Conservation (phyloP, 2,329 filamentous ascomycete genomes). For the Talaromyces sp. region DNA sequence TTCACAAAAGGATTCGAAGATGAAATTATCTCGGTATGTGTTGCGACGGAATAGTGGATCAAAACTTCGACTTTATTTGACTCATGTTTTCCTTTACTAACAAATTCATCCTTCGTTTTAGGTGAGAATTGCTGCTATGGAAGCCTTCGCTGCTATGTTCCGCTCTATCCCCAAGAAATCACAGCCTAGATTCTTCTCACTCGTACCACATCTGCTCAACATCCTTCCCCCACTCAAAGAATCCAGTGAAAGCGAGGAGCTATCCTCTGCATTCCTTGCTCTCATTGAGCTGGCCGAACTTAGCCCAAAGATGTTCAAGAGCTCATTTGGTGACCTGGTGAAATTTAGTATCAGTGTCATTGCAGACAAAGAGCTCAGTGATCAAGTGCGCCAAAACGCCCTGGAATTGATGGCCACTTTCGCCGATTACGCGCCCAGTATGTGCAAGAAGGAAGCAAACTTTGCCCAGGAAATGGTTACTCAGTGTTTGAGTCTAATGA, state of each 20-base stretch:
- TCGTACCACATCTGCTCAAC: slow-evolving; percentile 90
- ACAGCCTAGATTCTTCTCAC: slow-evolving; percentile 81
- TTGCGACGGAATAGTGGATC: not conserved
- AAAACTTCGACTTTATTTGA: not conserved
- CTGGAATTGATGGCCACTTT: slow-evolving; percentile 98
- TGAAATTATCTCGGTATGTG: slow-evolving; percentile 71
- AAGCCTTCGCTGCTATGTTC: slow-evolving; percentile 96
- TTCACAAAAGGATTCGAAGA: slow-evolving; percentile 94
- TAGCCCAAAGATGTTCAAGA: slow-evolving; percentile 97
- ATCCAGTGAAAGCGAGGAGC: slow-evolving; percentile 82
- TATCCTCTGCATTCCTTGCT: slow-evolving; percentile 85
- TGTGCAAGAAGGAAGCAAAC: slow-evolving; percentile 91
- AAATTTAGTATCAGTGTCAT: slow-evolving; percentile 92
- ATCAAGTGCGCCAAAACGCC: slow-evolving; percentile 89
- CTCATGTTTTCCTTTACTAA: slow-evolving; percentile 4
- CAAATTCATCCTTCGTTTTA: slow-evolving; percentile 41
- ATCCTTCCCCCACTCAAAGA: slow-evolving; percentile 94
- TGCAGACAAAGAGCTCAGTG: slow-evolving; percentile 91
- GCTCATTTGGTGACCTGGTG: slow-evolving; percentile 88
- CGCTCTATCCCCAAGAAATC: slow-evolving; percentile 84
- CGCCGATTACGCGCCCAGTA: slow-evolving; percentile 87
- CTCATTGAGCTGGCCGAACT: slow-evolving; percentile 93
- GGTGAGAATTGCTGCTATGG: slow-evolving; percentile 92
- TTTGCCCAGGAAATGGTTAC: slow-evolving; percentile 98
- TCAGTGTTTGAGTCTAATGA: slow-evolving; percentile 97